Evolutionary conservation across 345 rosid genomes (phyloP).

Genomic region (Schrenkiella parvula): DNA sequence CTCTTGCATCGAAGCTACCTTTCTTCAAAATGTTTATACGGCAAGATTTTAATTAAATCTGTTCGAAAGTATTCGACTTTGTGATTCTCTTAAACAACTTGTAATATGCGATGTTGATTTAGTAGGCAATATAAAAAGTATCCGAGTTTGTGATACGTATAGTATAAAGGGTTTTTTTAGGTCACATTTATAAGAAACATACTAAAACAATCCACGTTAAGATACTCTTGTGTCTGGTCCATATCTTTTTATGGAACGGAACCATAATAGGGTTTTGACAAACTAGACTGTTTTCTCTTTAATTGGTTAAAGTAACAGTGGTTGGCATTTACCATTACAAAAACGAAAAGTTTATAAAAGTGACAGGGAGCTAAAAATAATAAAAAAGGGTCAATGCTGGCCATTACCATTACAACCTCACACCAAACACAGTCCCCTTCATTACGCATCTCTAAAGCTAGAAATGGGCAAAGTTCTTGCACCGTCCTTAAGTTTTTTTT

Average conservation of each 20-base stretch:
- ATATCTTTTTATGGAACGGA: not conserved
- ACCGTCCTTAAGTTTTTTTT: not conserved
- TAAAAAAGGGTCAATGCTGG: constrained; percentile 19
- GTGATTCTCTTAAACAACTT: too few species aligned
- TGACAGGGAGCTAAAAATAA: not conserved
- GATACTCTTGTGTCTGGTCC: not conserved
- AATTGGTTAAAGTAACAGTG: not conserved
- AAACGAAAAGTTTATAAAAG: not conserved
- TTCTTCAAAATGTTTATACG: not conserved
- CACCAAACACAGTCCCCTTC: constrained; percentile 13
- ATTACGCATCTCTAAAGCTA: constrained; percentile 1
- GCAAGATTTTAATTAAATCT: too few species aligned
- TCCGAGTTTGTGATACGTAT: not conserved
- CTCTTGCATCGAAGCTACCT: not conserved
- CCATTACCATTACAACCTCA: constrained; percentile 18
- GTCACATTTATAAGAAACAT: not conserved
- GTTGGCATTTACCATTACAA: not conserved
- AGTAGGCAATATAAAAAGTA: too few species aligned
- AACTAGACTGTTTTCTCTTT: not conserved
- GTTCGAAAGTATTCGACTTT: too few species aligned
- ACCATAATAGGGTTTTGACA: not conserved
- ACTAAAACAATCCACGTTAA: not conserved
- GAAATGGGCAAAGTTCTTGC: not conserved
- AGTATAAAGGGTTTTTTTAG: not conserved
- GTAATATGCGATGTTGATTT: too few species aligned